Conservation (phyloP, 129 eudicot genomes). For the Flaveria ramosissima region DNA sequence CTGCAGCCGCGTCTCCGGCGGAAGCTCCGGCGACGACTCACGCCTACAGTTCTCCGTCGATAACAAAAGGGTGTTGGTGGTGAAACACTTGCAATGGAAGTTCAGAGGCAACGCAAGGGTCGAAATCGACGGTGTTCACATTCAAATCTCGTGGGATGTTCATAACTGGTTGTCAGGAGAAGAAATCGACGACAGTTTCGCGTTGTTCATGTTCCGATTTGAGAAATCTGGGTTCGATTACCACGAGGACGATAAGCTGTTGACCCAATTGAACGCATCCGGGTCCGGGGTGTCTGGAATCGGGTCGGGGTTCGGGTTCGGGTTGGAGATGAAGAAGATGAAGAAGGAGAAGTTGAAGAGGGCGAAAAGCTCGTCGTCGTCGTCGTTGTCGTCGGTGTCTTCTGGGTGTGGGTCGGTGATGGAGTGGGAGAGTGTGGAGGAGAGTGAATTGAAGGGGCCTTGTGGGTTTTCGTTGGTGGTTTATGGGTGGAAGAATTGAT, state of each 20-base stretch:
- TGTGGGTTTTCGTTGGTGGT: constrained; percentile 74
- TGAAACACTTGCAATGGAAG: constrained; percentile 76
- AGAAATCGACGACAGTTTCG: constrained; percentile 53
- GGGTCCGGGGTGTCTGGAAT: constrained; percentile 18
- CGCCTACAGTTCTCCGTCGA: constrained; percentile 48
- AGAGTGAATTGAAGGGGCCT: constrained; percentile 63
- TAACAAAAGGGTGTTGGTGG: constrained; percentile 47
- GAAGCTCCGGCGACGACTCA: constrained; percentile 41
- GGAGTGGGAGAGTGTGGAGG: constrained; percentile 87
- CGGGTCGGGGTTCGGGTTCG: constrained; percentile 51
- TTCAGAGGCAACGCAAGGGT: constrained; percentile 70
- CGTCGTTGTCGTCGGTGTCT: constrained; percentile 59
- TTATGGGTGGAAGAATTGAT: constrained; percentile 77
- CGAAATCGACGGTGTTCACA: constrained; percentile 55
- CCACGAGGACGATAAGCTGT: constrained; percentile 30
- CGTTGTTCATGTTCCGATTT: constrained; percentile 69
- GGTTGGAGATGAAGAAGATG: constrained; percentile 63
- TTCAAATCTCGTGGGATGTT: constrained; percentile 80
- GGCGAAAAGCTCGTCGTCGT: constrained; percentile 53
- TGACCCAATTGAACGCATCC: constrained; percentile 33
- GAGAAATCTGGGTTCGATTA: constrained; percentile 47
- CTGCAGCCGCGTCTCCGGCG: constrained; percentile 40
- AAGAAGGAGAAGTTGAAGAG: constrained; percentile 54
- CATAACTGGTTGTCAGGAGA: constrained; percentile 65
- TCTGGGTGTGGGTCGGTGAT: constrained; percentile 72